Evolutionary conservation across 768 basidiomycete species (phyloP), one percentile per base, ranked within the genome.

Genomic region (Tylopilus sp.): DNA sequence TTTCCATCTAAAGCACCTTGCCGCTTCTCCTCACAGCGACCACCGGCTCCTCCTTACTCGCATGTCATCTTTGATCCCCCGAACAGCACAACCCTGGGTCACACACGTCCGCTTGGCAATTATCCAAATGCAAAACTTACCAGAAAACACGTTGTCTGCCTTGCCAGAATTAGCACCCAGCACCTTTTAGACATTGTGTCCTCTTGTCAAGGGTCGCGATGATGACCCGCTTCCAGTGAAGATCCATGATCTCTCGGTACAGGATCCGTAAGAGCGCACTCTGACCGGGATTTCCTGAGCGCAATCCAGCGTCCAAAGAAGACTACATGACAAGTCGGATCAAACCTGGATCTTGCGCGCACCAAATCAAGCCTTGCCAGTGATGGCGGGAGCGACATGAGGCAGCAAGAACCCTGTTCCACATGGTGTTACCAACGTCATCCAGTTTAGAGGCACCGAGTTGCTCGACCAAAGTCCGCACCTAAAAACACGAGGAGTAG

Each of bases 121-220:
- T 38, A 49, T 53, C 45, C 46, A 43, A 59, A 45, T 50, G 37
- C 8, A 47, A 51, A 52, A 48, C 41, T 54, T 40, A 50, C 40
- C 60, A 22, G 6, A 21, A 17, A 10, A 61, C 60, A 62, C 60
- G 56, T 62, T 61, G 45, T 30, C 41, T 37, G 36, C 25, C 22
- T 38, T 22, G 37, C 36, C 21, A 3, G 11, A 21, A 40, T 26
- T 38, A 44, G 28, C 24, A 28, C 45, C 29, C 29, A 14, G 7
- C 9, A 16, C 37, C n/a, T 28, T 14, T 33, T 29, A 33, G 25
- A 12, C 3, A 25, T 34, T 21, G 17, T 17, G 17, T 29, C 34
- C 21, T 3, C n/a, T 38, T 1, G 37, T 16, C 50, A 50, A 59
- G 60, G 60, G 55, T 38, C 55, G 26, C 17, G 14, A 1, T 31